Base-by-base conservation (phyloP, 2,329 filamentous ascomycete genomes). In the Paecilomyces sp. region DNA sequence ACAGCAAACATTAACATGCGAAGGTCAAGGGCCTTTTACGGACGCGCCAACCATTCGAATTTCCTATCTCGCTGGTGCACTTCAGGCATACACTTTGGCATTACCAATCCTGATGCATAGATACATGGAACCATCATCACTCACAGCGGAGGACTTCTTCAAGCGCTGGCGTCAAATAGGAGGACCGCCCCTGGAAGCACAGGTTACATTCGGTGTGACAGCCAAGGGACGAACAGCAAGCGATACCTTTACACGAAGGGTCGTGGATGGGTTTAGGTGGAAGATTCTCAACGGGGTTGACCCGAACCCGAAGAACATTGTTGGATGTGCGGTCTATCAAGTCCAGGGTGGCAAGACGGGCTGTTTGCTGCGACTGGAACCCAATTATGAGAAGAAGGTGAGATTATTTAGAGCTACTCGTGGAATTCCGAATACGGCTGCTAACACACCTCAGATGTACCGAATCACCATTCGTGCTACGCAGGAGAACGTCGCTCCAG, bases 131-230 rank as follows among this genome's bases (percentile, higher is more conserved):
- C 86, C 90, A 0, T 92, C 94, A 0, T 88, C 94, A 59, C 80
- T 99, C 47, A 85, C 85, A 6, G 86, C 88, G 0, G 94, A 99
- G 57, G 94, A 99, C 71, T 99, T 97, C 77, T 99, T 99, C 84
- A 97, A 95, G 81, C 84, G 95, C 57, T 99, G 94, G 94, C 95
- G 96, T 81, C 94, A 99, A 77, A 97, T 99, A 67, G 94, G 94
- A 12, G 91, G 90, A 4, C 85, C 86, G 1, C 88, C 92, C 1
- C 85, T 95, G 31, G 95, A 99, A 75, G 88, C 90, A 0, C 94
- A 99, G 73, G 84, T 84, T 55, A 91, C 97, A 33, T 95, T 99
- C 74, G 86, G 88, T 0, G 73, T 93, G 11, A 76, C 79, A 1
- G 82, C 81, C 30, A 81, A 83, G 58, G 81, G 80, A 15, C 80